Conservation (phyloP, 345 rosid species). For the Limnanthes douglasii region DNA sequence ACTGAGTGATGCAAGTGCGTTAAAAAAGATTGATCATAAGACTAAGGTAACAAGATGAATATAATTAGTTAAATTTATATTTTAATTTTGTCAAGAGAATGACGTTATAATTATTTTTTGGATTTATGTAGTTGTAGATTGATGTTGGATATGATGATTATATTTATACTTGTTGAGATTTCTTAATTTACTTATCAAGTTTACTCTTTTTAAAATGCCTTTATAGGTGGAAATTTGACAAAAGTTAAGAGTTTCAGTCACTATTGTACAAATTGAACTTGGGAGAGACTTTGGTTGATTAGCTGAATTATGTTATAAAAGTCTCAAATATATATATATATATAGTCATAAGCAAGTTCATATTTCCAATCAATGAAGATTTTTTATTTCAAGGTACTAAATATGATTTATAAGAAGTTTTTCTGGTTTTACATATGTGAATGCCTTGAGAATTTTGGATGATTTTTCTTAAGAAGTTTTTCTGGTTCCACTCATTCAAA, state of each 20-base stretch:
- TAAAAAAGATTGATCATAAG: conserved; percentile 60
- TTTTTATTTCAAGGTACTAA: too few species aligned
- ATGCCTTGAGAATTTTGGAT: too few species aligned
- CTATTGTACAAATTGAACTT: conserved; percentile 18
- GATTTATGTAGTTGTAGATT: not conserved
- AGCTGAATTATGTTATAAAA: conserved; percentile 52
- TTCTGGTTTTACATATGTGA: too few species aligned
- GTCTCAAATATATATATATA: too few species aligned
- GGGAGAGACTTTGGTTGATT: conserved; percentile 39
- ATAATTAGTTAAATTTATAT: not conserved
- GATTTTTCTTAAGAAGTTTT: too few species aligned
- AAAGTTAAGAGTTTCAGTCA: conserved; percentile 44
- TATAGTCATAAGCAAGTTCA: too few species aligned
- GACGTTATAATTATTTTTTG: not conserved
- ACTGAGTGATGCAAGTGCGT: conserved; percentile 59
- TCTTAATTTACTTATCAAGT: conserved; percentile 42
- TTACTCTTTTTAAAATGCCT: conserved; percentile 70
- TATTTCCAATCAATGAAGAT: too few species aligned
- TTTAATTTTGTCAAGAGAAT: not conserved
- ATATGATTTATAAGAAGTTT: too few species aligned
- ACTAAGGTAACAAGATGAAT: too few species aligned
- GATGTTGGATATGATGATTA: too few species aligned
- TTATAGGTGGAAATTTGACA: conserved; percentile 54
- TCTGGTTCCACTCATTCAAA: too few species aligned
- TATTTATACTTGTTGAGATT: too few species aligned